These are phyloP conservation scores for Penicillium glabrum DNA, from an alignment of 2,329 filamentous ascomycete species.

Conservation along the genomic window DNA sequence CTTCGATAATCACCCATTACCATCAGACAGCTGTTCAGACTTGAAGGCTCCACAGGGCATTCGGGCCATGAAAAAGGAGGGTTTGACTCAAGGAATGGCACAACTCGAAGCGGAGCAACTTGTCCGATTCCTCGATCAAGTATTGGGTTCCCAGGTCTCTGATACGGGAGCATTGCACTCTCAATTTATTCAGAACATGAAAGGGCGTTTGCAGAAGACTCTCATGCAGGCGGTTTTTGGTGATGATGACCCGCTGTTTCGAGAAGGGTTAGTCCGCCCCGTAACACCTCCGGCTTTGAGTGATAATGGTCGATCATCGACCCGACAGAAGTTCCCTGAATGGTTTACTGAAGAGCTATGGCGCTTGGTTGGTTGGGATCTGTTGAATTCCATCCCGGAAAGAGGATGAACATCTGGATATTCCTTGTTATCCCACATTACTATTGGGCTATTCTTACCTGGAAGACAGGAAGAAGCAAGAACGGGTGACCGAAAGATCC, in stretches of 20 bases:
- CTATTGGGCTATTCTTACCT: not conserved
- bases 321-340: slow-evolving; percentile 43
- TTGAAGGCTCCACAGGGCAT: slow-evolving; percentile 35
- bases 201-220: slow-evolving; percentile 39
- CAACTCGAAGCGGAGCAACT: slow-evolving; percentile 38
- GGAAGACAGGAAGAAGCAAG: not conserved
- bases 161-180: not conserved
- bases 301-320: slow-evolving; percentile 3
- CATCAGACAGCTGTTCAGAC: slow-evolving; percentile 24
- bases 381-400: slow-evolving; percentile 17
- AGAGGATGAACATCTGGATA: not conserved
- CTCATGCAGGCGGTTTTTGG: slow-evolving; percentile 45
- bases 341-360: slow-evolving; percentile 60
- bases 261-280: slow-evolving; percentile 26
- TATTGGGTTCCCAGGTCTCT: slow-evolving; percentile 13
- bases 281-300: slow-evolving; percentile 18
- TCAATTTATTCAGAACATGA: slow-evolving; percentile 24
- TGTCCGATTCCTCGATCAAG: slow-evolving; percentile 35
- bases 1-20: slow-evolving; percentile 36
- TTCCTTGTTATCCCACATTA: not conserved
- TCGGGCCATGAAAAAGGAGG: slow-evolving; percentile 21
- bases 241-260: slow-evolving; percentile 31
- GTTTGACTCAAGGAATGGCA: slow-evolving; percentile 24
- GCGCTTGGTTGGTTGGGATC: slow-evolving; percentile 59
- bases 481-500: too few species aligned